Percentiles rank a stretch among this genome's conserved stretches.
These are phyloP conservation scores for Fraxinus latifolia DNA, from an alignment of 305 asterid species.

Conservation along the genomic window DNA sequence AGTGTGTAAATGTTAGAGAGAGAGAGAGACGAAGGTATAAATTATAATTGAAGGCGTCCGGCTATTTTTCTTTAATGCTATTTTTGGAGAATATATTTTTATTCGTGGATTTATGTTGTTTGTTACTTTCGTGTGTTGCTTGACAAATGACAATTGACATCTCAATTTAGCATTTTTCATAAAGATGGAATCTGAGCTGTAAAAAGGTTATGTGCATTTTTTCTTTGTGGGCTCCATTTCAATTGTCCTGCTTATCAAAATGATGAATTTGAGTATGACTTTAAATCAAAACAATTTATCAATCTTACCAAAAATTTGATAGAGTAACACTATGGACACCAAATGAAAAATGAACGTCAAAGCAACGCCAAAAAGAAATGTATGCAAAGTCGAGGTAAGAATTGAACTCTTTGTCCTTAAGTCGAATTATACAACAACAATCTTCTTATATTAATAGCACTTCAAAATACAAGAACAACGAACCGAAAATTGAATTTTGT, in stretches of 20 bases:
- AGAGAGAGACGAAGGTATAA: neutral
- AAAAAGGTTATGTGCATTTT: neutral
- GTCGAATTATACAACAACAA: neutral
- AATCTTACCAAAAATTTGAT: neutral
- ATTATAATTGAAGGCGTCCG: constrained; percentile 3
- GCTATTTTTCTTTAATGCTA: neutral
- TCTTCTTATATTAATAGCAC: neutral
- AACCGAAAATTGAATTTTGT: neutral
- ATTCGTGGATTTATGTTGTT: neutral
- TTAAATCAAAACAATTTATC: neutral
- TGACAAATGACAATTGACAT: neutral
- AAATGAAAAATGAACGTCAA: neutral
- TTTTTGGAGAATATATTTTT: neutral
- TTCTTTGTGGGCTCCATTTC: neutral
- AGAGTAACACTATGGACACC: neutral
- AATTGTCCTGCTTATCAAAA: neutral
- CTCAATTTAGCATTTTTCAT: neutral
- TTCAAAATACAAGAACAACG: neutral
- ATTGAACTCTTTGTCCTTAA: neutral
- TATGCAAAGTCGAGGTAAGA: neutral
- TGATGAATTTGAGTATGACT: neutral
- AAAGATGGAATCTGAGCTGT: constrained; percentile 13
- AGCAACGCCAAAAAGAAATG: neutral
- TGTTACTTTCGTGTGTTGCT: neutral
- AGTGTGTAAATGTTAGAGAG: neutral